A percentile compares a stretch with the other conserved stretches of the same genome.
These are phyloP conservation scores for Bolboschoenoplectus hybrid DNA, from an alignment of 202 grass and related monocot genomes.

Conservation along the genomic window DNA sequence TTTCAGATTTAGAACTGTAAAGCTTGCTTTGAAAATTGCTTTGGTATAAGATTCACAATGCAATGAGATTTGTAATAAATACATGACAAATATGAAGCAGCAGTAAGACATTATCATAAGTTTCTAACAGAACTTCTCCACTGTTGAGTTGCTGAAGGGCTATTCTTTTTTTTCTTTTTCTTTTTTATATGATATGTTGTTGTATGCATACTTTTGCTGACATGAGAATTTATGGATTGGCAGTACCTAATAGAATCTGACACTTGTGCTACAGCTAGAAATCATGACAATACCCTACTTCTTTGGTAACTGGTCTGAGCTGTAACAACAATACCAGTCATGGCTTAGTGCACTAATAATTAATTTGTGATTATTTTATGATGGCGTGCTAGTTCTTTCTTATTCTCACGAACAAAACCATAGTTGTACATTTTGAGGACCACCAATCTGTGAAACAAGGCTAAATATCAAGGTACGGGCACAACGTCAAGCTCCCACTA, in stretches of 20 bases:
- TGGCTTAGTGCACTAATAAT: background rate
- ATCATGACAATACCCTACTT: background rate
- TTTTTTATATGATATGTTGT: background rate
- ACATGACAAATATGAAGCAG: background rate
- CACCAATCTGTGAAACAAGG: background rate
- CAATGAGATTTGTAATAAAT: background rate
- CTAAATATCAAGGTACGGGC: background rate
- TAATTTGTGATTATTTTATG: background rate
- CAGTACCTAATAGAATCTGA: background rate
- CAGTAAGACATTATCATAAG: background rate
- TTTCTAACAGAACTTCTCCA: background rate
- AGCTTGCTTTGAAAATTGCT: conserved; percentile 1
- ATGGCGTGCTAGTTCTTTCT: background rate
- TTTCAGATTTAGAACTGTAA: conserved; percentile 11
- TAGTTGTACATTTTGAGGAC: background rate
- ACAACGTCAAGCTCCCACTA: background rate
- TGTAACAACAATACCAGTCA: background rate
- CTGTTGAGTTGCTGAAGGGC: background rate
- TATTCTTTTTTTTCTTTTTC: background rate
- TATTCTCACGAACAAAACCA: background rate
- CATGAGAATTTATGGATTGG: background rate
- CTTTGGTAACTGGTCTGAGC: background rate
- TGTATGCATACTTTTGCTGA: background rate
- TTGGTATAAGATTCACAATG: background rate
- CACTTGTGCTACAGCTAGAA: background rate